These are phyloP conservation scores for Globisporangium ultimum DNA, from an alignment of 352 stramenopile species.

Conservation along the genomic window DNA sequence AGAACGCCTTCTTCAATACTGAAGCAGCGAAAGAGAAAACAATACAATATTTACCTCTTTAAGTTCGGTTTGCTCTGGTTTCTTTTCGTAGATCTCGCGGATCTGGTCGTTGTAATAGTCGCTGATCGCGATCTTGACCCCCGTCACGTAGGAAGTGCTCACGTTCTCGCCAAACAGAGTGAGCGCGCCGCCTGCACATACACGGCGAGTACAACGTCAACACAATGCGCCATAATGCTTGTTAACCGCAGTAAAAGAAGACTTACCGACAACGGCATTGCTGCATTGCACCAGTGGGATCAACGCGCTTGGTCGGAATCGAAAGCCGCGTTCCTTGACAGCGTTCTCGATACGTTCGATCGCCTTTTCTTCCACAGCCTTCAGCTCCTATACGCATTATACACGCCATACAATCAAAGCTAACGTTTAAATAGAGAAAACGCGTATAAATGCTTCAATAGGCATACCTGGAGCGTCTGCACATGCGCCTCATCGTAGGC, in stretches of 20 bases:
- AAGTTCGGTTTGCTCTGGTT: conserved; percentile 46
- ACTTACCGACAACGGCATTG: conserved; percentile 45
- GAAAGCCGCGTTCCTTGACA: conserved; percentile 34
- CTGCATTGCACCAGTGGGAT: conserved; percentile 49
- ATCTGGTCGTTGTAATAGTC: conserved; percentile 91
- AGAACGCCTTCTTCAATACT: neutral
- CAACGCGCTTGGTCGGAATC: conserved; percentile 71
- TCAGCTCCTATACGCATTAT: conserved; percentile 32
- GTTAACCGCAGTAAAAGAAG: neutral
- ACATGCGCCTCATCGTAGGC: conserved; percentile 35
- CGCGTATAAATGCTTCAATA: neutral
- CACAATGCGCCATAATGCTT: neutral
- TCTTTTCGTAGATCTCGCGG: conserved; percentile 74
- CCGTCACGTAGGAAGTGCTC: conserved; percentile 64
- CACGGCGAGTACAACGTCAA: neutral
- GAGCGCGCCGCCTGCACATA: conserved; percentile 31
- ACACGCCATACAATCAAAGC: no score
- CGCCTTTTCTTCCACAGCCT: conserved; percentile 39
- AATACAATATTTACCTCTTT: conserved; percentile 48
- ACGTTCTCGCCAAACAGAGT: conserved; percentile 52
- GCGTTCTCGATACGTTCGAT: conserved; percentile 47
- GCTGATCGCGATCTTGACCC: conserved; percentile 73
- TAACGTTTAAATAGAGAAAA: no score
- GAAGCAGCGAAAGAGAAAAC: neutral
- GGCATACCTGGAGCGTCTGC: conserved; percentile 45